Evolutionary conservation across 1,284 basidiomycete genomes (phyloP).

Genomic region (Tilletiaria anomala): DNA sequence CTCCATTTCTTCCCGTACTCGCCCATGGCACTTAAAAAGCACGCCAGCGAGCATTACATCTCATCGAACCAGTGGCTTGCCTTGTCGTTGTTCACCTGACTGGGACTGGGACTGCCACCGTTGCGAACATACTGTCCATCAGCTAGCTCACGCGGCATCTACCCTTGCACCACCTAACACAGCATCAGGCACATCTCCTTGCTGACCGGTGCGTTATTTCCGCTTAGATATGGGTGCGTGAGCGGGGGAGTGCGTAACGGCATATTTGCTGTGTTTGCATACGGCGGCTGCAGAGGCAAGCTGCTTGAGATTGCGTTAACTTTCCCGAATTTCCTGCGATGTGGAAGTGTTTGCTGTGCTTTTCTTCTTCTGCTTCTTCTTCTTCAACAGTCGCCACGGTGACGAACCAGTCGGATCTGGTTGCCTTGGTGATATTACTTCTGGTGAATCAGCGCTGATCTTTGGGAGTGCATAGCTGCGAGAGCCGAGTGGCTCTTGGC

Average conservation of each 20-base stretch:
- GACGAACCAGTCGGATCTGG: too few relatives aligned
- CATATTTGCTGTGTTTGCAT: too few relatives aligned
- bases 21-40: constrained; percentile 41
- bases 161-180: constrained; percentile 22
- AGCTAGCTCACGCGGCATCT: constrained; percentile 32
- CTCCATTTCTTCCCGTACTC: constrained; percentile 5
- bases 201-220: constrained; percentile 39
- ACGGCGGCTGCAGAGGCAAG: too few relatives aligned
- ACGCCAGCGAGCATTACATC: constrained; percentile 45
- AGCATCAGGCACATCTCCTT: constrained; percentile 31
- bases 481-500: too few relatives aligned
- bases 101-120: constrained; percentile 43
- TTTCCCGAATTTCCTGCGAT: too few relatives aligned
- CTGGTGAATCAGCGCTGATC: too few relatives aligned
- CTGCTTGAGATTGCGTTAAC: too few relatives aligned
- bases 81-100: constrained; percentile 15
- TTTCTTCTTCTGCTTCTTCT: too few relatives aligned
- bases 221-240: constrained; percentile 35
- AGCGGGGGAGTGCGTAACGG: neutral
- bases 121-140: constrained; percentile 44
- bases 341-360: too few relatives aligned
- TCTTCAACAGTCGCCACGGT: too few relatives aligned
- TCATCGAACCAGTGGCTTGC: constrained; percentile 38
- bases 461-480: too few relatives aligned
- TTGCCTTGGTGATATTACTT: too few relatives aligned